phyloP scores from a whole-genome alignment of 495 filamentous ascomycete species.

The Aspergillus hancockii region DNA sequence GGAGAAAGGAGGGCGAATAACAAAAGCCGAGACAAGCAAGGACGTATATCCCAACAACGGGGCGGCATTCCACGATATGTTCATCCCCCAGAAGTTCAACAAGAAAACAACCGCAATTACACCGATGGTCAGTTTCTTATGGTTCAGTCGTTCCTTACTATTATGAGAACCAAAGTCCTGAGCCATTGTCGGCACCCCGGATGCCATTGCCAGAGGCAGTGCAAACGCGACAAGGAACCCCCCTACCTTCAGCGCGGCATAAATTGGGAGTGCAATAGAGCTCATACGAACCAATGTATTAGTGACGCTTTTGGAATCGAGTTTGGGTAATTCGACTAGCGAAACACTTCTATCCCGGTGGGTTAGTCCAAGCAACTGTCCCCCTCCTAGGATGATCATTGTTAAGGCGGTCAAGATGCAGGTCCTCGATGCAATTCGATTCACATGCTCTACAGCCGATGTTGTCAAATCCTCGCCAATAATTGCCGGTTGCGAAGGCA shows the following conservation, averaged over 20 bases:
- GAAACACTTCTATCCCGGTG: slow-evolving; percentile 13
- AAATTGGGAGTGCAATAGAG: slow-evolving; percentile 55
- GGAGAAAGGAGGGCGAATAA: slow-evolving; percentile 42
- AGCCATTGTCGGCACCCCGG: slow-evolving; percentile 38
- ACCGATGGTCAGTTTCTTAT: slow-evolving; percentile 32
- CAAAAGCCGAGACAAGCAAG: slow-evolving; percentile 44
- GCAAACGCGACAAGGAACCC: slow-evolving; percentile 53
- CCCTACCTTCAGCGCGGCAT: slow-evolving; percentile 57
- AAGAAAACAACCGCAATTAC: slow-evolving; percentile 29
- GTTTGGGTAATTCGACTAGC: slow-evolving; percentile 18
- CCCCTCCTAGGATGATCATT: slow-evolving; percentile 32
- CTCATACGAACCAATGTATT: slow-evolving; percentile 26
- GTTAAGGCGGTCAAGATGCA: slow-evolving; percentile 21
- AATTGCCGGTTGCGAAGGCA: neutral
- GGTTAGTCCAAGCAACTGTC: slow-evolving; percentile 22
- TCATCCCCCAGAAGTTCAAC: slow-evolving; percentile 37
- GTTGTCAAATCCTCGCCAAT: slow-evolving; percentile 9
- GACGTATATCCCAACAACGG: slow-evolving; percentile 48
- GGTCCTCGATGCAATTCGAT: slow-evolving; percentile 12
- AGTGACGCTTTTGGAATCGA: slow-evolving; percentile 19
- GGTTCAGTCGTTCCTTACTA: slow-evolving; percentile 24
- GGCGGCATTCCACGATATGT: slow-evolving; percentile 32
- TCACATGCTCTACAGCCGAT: slow-evolving; percentile 8
- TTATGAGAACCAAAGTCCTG: slow-evolving; percentile 7
- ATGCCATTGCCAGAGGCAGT: slow-evolving; percentile 47